Evolutionary conservation across 2,329 filamentous ascomycete genomes (phyloP), one percentile per base, ranked within the genome.

Genomic region (Plectosphaerella cucumerina): DNA sequence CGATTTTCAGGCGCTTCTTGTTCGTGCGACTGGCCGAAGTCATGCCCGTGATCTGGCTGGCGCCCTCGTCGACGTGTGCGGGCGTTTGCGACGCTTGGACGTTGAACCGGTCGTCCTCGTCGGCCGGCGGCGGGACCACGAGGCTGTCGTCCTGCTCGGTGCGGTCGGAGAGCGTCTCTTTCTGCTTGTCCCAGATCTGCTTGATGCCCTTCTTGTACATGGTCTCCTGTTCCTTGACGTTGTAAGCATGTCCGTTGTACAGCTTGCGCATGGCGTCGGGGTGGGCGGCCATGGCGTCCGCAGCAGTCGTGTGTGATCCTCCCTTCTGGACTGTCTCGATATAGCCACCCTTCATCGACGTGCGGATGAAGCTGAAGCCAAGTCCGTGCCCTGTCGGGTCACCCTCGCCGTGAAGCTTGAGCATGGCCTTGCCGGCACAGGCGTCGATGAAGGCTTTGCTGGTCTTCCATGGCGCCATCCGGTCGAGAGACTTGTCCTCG

Each of bases 341-440:
- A 54, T 84, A 99, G 0, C 94, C 94, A 55, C 94, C 94, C 70
- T 99, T 99, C 94, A 99, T 99, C 1, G 90, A 96, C 0, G 92
- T 97, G 64, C 94, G 91, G 67, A 99, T 92, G 68, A 99, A 97
- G 65, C 90, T 97, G 74, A 97, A 96, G 3, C 90, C 94, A 53
- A 97, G 85, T 2, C 94, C 94, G 61, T 92, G 88, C 21, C 91
- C 91, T 1, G 93, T 96, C 4, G 94, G 94, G 64, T 99, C 94
- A 50, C 94, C 94, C 58, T 95, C 90, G 18, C 94, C 94, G 60
- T 97, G 92, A 12, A 99, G 80, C 59, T 92, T 88, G 44, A 99
- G 80, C 94, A 99, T 99, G 3, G 94, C 94, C 66, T 99, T 99
- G 53, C 91, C 90, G 53, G 91, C 86, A 47, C 90, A 93, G 1